Conservation (phyloP, 2,329 filamentous ascomycete genomes). For the Penicillium sp. region DNA sequence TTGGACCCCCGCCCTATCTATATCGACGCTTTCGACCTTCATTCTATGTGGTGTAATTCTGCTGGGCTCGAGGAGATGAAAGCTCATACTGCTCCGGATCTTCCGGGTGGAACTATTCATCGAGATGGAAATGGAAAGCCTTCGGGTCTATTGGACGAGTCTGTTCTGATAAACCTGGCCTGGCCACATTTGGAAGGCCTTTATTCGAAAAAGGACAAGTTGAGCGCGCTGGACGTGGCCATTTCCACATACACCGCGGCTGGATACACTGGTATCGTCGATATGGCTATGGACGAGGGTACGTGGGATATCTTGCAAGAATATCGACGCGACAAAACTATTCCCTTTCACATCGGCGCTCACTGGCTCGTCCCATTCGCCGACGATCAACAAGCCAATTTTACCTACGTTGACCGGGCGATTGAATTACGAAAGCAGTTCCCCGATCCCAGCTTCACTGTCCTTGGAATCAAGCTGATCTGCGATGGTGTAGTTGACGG, state of each 20-base stretch:
- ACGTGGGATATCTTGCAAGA: conserved; percentile 47
- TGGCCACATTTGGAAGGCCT: conserved; percentile 50
- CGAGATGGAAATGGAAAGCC: conserved; percentile 46
- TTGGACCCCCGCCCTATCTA: conserved; percentile 50
- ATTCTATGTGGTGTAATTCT: conserved; percentile 53
- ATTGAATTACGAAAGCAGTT: conserved; percentile 44
- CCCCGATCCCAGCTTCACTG: conserved; percentile 44
- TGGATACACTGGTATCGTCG: conserved; percentile 51
- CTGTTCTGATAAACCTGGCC: conserved; percentile 46
- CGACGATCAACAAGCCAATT: conserved; percentile 37
- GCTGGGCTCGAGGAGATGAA: conserved; percentile 49
- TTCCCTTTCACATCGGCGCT: conserved; percentile 48
- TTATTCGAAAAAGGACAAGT: conserved; percentile 45
- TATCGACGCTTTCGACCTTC: conserved; percentile 52
- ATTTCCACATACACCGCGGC: conserved; percentile 45
- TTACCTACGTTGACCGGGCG: conserved; percentile 47
- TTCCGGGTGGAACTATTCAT: conserved; percentile 49
- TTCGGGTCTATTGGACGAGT: conserved; percentile 49
- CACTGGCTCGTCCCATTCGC: conserved; percentile 51
- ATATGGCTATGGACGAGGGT: conserved; percentile 55
- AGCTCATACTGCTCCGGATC: conserved; percentile 41
- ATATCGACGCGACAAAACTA: conserved; percentile 35
- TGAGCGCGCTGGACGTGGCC: conserved; percentile 41
- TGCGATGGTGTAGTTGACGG: conserved; percentile 53
- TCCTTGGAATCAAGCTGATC: conserved; percentile 53